phyloP scores from a whole-genome alignment of 805 yeast genomes.

The Helenozyma rhizophorensis region DNA sequence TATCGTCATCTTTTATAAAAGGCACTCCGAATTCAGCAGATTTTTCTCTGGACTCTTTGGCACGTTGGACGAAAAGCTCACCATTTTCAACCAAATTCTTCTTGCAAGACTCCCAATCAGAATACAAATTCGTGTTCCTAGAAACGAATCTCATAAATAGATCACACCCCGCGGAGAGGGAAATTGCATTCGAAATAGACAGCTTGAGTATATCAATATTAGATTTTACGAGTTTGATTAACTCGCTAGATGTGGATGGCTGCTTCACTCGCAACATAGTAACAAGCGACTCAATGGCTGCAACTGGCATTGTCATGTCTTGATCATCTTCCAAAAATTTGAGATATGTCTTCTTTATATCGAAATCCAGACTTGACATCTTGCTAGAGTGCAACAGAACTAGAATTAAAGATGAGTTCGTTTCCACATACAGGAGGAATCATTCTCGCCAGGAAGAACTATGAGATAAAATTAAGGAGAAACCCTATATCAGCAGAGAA shows the following conservation, averaged over 20 bases:
- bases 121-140: constrained; percentile 78
- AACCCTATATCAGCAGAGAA: no score
- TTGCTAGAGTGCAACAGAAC: no score
- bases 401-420: no score
- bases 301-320: constrained; percentile 99
- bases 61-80: constrained; percentile 83
- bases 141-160: constrained; percentile 90
- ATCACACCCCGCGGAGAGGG: constrained; percentile 96
- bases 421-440: no score
- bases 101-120: constrained; percentile 94
- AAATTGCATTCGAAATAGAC: constrained; percentile 85
- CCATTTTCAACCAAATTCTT: constrained; percentile 90
- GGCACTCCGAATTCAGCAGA: constrained; percentile 86
- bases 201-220: constrained; percentile 72
- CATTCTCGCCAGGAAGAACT: no score
- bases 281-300: constrained; percentile 93
- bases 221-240: constrained; percentile 72
- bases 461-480: no score
- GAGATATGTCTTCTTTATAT: constrained; percentile 76
- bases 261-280: constrained; percentile 76
- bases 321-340: constrained; percentile 80
- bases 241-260: constrained; percentile 91
- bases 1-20: constrained; percentile 91
- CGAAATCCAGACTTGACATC: constrained; percentile 54
- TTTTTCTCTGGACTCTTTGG: constrained; percentile 81